A percentile compares a stretch with the other conserved stretches of the same genome.
These are phyloP conservation scores for Lachnellula occidentalis DNA, from an alignment of 2,329 filamentous ascomycete species.

Conservation along the genomic window DNA sequence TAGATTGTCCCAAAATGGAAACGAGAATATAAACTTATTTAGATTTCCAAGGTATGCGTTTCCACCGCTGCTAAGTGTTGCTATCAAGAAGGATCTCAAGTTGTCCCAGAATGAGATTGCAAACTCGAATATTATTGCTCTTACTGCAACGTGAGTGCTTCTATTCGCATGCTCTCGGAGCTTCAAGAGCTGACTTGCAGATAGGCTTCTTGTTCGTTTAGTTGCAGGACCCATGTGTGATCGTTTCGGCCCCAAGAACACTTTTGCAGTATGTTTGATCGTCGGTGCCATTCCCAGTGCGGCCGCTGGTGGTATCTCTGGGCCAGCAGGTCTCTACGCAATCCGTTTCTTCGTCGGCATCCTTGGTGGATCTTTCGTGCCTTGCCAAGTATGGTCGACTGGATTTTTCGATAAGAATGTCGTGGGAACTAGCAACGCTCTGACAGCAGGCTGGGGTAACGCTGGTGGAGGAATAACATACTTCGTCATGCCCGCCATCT, in stretches of 20 bases:
- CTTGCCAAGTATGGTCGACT: conserved; percentile 88
- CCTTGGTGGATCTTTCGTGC: conserved; percentile 72
- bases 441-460: conserved; percentile 82
- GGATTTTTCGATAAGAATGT: conserved; percentile 92
- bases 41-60: conserved; percentile 65
- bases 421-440: conserved; percentile 80
- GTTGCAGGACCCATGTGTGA: conserved; percentile 82
- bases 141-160: conserved; percentile 52
- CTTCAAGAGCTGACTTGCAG: not conserved
- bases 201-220: conserved; percentile 62
- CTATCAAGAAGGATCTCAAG: conserved; percentile 73
- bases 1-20: conserved; percentile 30
- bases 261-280: conserved; percentile 74
- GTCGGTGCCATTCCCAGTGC: conserved; percentile 75
- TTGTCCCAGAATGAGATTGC: conserved; percentile 67
- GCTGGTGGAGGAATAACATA: conserved; percentile 87
- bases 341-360: conserved; percentile 78
- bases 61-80: conserved; percentile 57
- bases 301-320: conserved; percentile 71
- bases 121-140: conserved; percentile 86
- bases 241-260: conserved; percentile 70
- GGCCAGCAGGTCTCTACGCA: conserved; percentile 60
- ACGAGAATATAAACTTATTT: not conserved
- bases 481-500: conserved; percentile 88
- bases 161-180: not conserved